phyloP scores from a whole-genome alignment of 371 early-diverging fungal species.

The Mucor saturninus region DNA sequence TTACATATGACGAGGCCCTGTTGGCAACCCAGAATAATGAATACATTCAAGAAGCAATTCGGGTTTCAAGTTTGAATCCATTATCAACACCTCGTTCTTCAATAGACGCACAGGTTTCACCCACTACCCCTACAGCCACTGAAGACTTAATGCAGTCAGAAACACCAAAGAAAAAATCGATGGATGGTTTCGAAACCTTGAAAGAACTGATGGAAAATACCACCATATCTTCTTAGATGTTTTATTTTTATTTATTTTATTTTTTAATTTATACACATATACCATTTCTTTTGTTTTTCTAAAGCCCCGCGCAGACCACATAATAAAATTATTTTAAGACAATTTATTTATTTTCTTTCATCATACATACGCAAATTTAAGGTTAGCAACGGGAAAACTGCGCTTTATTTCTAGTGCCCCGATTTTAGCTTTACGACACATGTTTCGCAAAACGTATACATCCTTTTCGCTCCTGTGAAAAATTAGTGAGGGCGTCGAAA shows the following conservation, averaged over 20 bases:
- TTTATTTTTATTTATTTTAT: not conserved
- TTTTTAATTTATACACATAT: not conserved
- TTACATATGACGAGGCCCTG: conserved; percentile 65
- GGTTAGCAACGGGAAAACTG: no score
- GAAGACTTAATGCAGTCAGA: not conserved
- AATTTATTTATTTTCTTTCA: no score
- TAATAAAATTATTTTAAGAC: no score
- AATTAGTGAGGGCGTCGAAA: no score
- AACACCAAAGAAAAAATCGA: conserved; percentile 6
- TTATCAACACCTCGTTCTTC: not conserved
- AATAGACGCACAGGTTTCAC: not conserved
- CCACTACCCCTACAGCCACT: not conserved
- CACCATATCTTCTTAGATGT: not conserved
- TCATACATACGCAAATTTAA: no score
- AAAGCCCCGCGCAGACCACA: no score
- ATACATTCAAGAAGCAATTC: conserved; percentile 64
- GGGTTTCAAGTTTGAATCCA: conserved; percentile 41
- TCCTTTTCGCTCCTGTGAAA: no score
- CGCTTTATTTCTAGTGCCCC: no score
- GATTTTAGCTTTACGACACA: no score
- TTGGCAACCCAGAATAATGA: conserved; percentile 46
- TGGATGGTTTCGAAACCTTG: conserved; percentile 21
- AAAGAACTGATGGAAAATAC: conserved; percentile 18
- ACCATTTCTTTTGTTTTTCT: not conserved
- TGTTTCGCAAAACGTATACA: no score